Evolutionary conservation across 495 filamentous ascomycete genomes (phyloP).

Genomic region (Xylaria palmicola): DNA sequence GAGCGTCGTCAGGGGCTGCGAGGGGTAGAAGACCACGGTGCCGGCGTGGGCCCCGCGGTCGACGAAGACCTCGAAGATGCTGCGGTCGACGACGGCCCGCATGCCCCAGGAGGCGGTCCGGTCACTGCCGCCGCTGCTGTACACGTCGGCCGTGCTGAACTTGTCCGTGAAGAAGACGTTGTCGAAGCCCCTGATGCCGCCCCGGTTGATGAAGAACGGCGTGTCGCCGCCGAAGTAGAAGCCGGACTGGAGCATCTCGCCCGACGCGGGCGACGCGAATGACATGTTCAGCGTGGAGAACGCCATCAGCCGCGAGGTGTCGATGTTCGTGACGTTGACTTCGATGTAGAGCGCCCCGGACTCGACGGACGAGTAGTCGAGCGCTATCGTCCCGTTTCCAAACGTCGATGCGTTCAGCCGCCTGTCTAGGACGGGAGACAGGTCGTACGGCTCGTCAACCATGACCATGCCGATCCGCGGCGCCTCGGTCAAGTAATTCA

Average conservation of each 20-base stretch:
- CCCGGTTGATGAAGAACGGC: constrained; percentile 48
- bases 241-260: constrained; percentile 48
- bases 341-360: constrained; percentile 49
- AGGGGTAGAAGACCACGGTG: constrained; percentile 47
- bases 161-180: constrained; percentile 52
- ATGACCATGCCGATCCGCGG: constrained; percentile 44
- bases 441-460: constrained; percentile 37
- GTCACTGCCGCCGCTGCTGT: constrained; percentile 2
- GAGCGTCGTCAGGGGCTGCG: constrained; percentile 40
- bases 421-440: constrained; percentile 32
- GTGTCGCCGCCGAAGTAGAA: constrained; percentile 46
- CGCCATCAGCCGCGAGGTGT: constrained; percentile 34
- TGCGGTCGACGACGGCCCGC: constrained; percentile 47
- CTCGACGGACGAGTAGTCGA: constrained; percentile 41
- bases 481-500: constrained; percentile 44
- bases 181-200: constrained; percentile 40
- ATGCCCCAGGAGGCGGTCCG: constrained; percentile 13
- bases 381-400: constrained; percentile 36
- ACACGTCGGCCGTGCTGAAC: constrained; percentile 40
- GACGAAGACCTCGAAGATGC: constrained; percentile 53
- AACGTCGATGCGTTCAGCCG: constrained; percentile 28
- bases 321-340: constrained; percentile 36
- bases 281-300: constrained; percentile 50
- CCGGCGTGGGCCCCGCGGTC: constrained; percentile 43
- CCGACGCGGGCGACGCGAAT: constrained; percentile 46